A percentile compares a stretch with the other conserved stretches of the same genome.
phyloP scores from a whole-genome alignment of 805 yeast genomes.

The Ogataea allantospora region DNA sequence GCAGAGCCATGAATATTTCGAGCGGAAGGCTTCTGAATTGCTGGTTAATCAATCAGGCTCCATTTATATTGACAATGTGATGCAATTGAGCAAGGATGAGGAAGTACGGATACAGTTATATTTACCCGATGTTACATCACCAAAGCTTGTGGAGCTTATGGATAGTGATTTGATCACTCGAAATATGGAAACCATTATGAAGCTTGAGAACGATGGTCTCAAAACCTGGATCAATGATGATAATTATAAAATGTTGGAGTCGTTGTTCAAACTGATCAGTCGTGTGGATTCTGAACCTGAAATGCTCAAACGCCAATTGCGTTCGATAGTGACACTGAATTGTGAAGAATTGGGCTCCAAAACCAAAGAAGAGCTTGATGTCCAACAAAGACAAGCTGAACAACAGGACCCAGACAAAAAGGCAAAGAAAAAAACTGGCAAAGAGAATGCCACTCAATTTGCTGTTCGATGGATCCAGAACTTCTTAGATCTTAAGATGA shows the following conservation, averaged over 20 bases:
- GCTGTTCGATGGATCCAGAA: constrained; percentile 70
- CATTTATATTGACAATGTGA: constrained; percentile 50
- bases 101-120: constrained; percentile 52
- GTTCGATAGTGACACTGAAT: constrained; percentile 43
- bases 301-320: constrained; percentile 47
- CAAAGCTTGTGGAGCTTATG: constrained; percentile 54
- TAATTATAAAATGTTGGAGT: constrained; percentile 40
- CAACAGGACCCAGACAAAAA: constrained; percentile 17
- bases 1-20: constrained; percentile 56
- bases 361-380: constrained; percentile 25
- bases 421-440: constrained; percentile 20
- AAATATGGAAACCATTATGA: constrained; percentile 55
- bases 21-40: constrained; percentile 43
- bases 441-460: constrained; percentile 43
- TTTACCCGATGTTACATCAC: constrained; percentile 52
- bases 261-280: constrained; percentile 48
- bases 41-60: constrained; percentile 48
- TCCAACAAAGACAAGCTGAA: constrained; percentile 20
- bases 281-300: constrained; percentile 54
- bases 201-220: constrained; percentile 54
- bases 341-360: constrained; percentile 41
- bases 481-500: constrained; percentile 50
- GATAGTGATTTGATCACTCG: constrained; percentile 57
- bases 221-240: constrained; percentile 53
- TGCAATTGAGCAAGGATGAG: constrained; percentile 61